These are phyloP conservation scores for Ajuga chamaepitys DNA, from an alignment of 257 asterid genomes.

Conservation along the genomic window DNA sequence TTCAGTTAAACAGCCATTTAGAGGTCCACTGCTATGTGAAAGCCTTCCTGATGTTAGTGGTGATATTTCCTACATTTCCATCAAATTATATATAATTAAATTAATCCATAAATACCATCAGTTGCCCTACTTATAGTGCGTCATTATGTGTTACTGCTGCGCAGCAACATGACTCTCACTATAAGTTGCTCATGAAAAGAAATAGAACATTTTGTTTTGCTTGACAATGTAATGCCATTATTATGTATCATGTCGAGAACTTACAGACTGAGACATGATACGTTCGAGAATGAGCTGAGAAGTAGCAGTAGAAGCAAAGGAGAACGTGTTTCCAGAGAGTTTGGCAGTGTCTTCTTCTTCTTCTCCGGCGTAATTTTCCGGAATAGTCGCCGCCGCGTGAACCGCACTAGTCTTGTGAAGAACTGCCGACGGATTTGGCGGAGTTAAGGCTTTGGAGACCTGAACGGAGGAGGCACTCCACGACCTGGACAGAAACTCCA, in stretches of 20 bases:
- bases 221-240: not conserved
- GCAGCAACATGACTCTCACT: too few species aligned
- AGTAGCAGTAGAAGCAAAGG: constrained; percentile 91
- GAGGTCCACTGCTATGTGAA: constrained; percentile 95
- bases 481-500: constrained; percentile 92
- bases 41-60: constrained; percentile 96
- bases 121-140: too few species aligned
- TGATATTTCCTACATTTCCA: constrained; percentile 66
- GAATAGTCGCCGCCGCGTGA: constrained; percentile 21
- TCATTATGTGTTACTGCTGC: too few species aligned
- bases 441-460: constrained; percentile 64
- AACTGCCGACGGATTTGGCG: constrained; percentile 30
- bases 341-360: constrained; percentile 58
- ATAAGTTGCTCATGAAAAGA: too few species aligned
- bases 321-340: constrained; percentile 80
- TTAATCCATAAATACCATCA: too few species aligned
- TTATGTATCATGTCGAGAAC: constrained; percentile 8
- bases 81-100: too few species aligned
- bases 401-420: constrained; percentile 9
- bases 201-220: too few species aligned
- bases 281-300: constrained; percentile 98
- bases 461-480: constrained; percentile 94
- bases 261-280: constrained; percentile 91
- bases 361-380: constrained; percentile 44
- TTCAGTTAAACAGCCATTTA: constrained; percentile 74